Conservation (phyloP, 179 eudicot genomes). For the Spinacia oleracea region DNA sequence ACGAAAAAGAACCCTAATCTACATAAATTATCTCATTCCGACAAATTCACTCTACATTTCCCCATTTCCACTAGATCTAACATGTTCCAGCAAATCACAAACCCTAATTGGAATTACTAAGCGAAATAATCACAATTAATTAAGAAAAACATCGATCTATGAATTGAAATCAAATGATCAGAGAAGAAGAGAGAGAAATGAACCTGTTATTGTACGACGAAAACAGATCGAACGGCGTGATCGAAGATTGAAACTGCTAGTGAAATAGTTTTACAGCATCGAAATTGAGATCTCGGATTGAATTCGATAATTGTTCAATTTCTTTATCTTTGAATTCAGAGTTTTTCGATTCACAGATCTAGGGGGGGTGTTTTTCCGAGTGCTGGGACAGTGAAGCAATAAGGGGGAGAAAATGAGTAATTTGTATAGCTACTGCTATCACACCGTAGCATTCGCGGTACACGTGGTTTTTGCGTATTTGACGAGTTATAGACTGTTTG, state of each 20-base stretch:
- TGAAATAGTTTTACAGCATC: neutral
- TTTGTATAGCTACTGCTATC: neutral
- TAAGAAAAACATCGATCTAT: neutral
- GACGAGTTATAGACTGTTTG: no score
- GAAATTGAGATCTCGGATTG: neutral
- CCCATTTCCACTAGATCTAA: constrained; percentile 27
- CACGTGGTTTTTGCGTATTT: neutral
- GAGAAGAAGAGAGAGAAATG: neutral
- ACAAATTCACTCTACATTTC: constrained; percentile 19
- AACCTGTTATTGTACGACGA: neutral
- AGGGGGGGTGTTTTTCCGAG: neutral
- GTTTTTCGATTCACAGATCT: constrained; percentile 2
- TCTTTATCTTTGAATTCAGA: neutral
- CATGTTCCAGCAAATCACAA: neutral
- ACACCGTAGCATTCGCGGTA: neutral
- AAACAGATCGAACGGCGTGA: neutral
- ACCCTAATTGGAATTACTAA: neutral
- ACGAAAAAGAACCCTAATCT: constrained; percentile 20
- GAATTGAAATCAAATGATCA: neutral
- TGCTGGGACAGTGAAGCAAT: neutral
- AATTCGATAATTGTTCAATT: neutral
- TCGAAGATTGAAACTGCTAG: neutral
- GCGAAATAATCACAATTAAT: neutral
- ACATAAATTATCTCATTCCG: neutral
- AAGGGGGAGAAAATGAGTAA: neutral